Conservation (phyloP, 257 asterid species). For the Rauvolfia tetraphylla region DNA sequence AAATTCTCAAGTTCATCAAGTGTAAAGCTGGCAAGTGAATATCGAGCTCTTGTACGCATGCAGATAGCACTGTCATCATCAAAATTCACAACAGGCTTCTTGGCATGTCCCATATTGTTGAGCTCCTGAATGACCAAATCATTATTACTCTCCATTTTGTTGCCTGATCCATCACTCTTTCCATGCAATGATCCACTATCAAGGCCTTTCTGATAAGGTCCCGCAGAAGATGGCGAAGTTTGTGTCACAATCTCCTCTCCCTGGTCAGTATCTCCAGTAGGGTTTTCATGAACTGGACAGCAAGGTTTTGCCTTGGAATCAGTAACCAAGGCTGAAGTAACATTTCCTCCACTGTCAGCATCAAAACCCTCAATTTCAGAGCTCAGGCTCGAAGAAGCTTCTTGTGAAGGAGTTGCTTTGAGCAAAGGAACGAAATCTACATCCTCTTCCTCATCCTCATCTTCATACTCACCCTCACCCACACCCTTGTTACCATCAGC, state of each 20-base stretch:
- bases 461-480: conserved; percentile 19
- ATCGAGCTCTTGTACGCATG: conserved; percentile 96
- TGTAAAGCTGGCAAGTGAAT: conserved; percentile 87
- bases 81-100: conserved; percentile 37
- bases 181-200: conserved; percentile 36
- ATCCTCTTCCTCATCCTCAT: conserved; percentile 85
- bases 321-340: conserved; percentile 23
- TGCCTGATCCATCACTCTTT: conserved; percentile 31
- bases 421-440: conserved; percentile 79
- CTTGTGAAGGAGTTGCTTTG: conserved; percentile 55
- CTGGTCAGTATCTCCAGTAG: conserved; percentile 43
- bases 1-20: conserved; percentile 96
- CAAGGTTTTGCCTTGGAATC: conserved; percentile 24
- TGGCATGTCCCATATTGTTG: conserved; percentile 27
- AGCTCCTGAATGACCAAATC: conserved; percentile 23
- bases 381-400: conserved; percentile 89
- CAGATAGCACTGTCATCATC: conserved; percentile 79
- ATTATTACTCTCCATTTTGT: conserved; percentile 21
- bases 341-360: conserved; percentile 44
- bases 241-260: conserved; percentile 57
- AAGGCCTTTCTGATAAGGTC: conserved; percentile 24
- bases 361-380: conserved; percentile 87
- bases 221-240: conserved; percentile 33
- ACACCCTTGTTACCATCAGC: conserved; percentile 30
- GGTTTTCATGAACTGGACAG: conserved; percentile 25